Evolutionary conservation across 2,329 filamentous ascomycete species (phyloP).

Genomic region (Penicillium aurantiogriseum): DNA sequence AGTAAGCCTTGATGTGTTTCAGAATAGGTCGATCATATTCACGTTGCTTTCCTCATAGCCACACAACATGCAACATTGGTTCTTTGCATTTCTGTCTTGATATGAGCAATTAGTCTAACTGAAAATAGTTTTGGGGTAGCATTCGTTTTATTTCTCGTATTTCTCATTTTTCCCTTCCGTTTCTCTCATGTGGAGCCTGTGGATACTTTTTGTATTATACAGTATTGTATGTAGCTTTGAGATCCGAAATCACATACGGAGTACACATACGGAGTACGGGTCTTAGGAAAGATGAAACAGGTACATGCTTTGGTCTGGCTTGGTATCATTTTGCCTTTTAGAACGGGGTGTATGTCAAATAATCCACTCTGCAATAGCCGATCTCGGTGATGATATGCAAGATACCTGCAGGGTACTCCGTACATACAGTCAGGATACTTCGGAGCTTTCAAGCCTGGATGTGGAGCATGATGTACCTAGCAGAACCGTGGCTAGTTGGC

Average conservation of each 20-base stretch:
- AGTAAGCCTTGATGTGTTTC: neutral
- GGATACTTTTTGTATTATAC: neutral
- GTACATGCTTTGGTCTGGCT: neutral
- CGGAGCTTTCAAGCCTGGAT: conserved; percentile 8
- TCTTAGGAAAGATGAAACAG: neutral
- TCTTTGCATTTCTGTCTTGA: neutral
- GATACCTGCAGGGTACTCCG: neutral
- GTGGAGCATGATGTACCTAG: conserved; percentile 8
- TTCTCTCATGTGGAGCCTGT: neutral
- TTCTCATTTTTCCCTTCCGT: neutral
- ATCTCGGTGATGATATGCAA: conserved; percentile 12
- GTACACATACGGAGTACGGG: neutral
- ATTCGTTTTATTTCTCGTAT: neutral
- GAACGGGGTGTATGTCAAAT: neutral
- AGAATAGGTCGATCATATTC: neutral
- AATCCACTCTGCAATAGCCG: conserved; percentile 6
- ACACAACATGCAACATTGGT: too few relatives aligned
- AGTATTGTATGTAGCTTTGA: neutral
- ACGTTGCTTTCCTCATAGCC: neutral
- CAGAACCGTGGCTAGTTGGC: conserved; percentile 9
- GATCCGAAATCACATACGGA: neutral
- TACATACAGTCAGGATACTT: conserved; percentile 3
- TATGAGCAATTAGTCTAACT: neutral
- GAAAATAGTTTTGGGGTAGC: neutral
- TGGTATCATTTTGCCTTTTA: neutral